A percentile compares a stretch with the other conserved stretches of the same genome.
These are phyloP conservation scores for Podospora bellae-mahoneyi DNA, from an alignment of 495 filamentous ascomycete genomes.

Conservation along the genomic window DNA sequence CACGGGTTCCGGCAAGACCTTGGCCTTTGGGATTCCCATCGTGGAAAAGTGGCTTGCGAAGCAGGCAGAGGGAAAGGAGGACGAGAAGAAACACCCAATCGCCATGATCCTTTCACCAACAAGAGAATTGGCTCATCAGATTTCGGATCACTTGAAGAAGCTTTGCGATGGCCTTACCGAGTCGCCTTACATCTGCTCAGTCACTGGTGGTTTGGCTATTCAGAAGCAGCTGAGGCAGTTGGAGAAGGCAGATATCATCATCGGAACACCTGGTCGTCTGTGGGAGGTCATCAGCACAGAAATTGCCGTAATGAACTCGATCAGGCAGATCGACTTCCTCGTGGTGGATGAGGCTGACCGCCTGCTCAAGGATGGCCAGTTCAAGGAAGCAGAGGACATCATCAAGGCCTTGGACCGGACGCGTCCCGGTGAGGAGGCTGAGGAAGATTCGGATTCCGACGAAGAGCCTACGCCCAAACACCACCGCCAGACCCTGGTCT, in stretches of 20 bases:
- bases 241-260: constrained; percentile 72
- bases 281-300: constrained; percentile 86
- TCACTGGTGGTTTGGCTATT: constrained; percentile 87
- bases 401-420: constrained; percentile 66
- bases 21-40: constrained; percentile 79
- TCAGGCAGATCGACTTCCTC: constrained; percentile 71
- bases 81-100: constrained; percentile 52
- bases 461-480: constrained; percentile 25
- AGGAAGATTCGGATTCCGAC: constrained; percentile 36
- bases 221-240: constrained; percentile 89
- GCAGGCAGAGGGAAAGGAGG: constrained; percentile 34
- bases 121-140: constrained; percentile 87
- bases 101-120: constrained; percentile 91
- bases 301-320: constrained; percentile 51
- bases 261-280: constrained; percentile 87
- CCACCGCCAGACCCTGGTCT: constrained; percentile 84
- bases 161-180: constrained; percentile 61
- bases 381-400: constrained; percentile 88
- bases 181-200: constrained; percentile 66
- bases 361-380: constrained; percentile 86
- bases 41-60: constrained; percentile 59
- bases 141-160: constrained; percentile 72
- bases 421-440: constrained; percentile 21
- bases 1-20: constrained; percentile 80
- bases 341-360: constrained; percentile 95